Percentiles rank a stretch among this genome's conserved stretches.
Evolutionary conservation across 192 early-diverging fungal species (phyloP).

Genomic region (Podila horticola): DNA sequence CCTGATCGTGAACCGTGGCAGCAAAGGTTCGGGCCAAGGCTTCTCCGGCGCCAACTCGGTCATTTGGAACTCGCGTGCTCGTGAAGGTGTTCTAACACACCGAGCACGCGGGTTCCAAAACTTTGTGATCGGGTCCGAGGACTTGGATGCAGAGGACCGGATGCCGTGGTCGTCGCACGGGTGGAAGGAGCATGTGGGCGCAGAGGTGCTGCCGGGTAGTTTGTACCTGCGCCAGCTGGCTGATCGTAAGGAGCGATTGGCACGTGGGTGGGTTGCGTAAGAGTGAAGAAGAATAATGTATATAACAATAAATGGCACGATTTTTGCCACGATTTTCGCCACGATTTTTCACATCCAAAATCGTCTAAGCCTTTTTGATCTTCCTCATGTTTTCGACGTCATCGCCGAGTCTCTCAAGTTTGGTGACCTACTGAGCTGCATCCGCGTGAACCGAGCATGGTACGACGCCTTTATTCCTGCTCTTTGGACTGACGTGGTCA

Average conservation of each 20-base stretch:
- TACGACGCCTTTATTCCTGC: too few species aligned
- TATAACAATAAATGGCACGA: too few species aligned
- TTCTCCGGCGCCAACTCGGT: conserved; percentile 58
- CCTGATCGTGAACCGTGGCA: conserved; percentile 56
- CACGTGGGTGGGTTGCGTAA: conserved; percentile 29
- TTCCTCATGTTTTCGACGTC: too few species aligned
- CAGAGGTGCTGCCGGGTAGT: conserved; percentile 33
- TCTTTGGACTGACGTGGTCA: too few species aligned
- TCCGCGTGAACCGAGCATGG: too few species aligned
- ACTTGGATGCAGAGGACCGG: conserved; percentile 21
- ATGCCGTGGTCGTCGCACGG: conserved; percentile 27
- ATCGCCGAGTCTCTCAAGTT: too few species aligned
- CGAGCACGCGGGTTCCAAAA: conserved; percentile 49
- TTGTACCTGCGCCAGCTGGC: conserved; percentile 33
- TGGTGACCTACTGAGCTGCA: too few species aligned
- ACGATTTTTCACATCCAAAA: too few species aligned
- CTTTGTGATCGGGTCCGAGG: conserved; percentile 53
- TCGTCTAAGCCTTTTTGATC: too few species aligned
- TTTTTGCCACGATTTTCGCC: too few species aligned
- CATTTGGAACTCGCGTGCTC: conserved; percentile 57
- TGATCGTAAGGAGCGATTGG: conserved; percentile 9
- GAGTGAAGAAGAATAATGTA: too few species aligned
- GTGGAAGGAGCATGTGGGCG: conserved; percentile 46
- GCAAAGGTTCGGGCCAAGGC: conserved; percentile 59
- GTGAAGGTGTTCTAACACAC: conserved; percentile 56